Percentiles rank a stretch among this genome's conserved stretches.
These are phyloP conservation scores for Colletotrichum nymphaeae DNA, from an alignment of 2,329 filamentous ascomycete species.

Conservation along the genomic window DNA sequence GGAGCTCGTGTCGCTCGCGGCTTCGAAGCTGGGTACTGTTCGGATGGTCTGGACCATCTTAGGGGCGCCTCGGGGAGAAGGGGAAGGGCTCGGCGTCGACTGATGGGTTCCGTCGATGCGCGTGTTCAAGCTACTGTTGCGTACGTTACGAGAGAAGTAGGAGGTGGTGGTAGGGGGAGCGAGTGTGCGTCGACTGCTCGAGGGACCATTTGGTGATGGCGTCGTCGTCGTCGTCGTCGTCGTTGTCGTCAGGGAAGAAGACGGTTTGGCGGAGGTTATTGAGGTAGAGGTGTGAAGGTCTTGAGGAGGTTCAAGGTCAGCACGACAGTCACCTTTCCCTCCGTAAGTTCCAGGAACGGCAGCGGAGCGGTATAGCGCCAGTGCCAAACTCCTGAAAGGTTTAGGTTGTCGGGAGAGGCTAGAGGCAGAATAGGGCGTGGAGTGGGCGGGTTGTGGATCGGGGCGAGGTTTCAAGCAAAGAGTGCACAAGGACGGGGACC, in stretches of 20 bases:
- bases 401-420: constrained; percentile 4
- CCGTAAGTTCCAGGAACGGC: background rate
- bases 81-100: constrained; percentile 38
- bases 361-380: background rate
- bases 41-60: constrained; percentile 63
- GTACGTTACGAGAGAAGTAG: constrained; percentile 44
- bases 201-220: constrained; percentile 39
- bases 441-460: constrained; percentile 8
- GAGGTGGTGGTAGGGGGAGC: constrained; percentile 46
- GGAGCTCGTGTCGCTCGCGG: constrained; percentile 56
- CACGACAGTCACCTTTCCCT: background rate
- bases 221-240: background rate
- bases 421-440: background rate
- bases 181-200: constrained; percentile 43
- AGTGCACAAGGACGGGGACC: constrained; percentile 13
- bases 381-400: background rate
- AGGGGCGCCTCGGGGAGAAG: constrained; percentile 40
- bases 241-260: constrained; percentile 9
- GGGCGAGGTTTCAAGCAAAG: constrained; percentile 23
- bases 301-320: constrained; percentile 16
- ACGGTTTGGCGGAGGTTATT: background rate
- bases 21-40: constrained; percentile 66
- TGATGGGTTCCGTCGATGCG: constrained; percentile 41
- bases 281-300: constrained; percentile 14
- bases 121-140: constrained; percentile 50